These are phyloP conservation scores for Besnoitia besnoiti DNA, from an alignment of 169 alveolate genomes.

Conservation along the genomic window DNA sequence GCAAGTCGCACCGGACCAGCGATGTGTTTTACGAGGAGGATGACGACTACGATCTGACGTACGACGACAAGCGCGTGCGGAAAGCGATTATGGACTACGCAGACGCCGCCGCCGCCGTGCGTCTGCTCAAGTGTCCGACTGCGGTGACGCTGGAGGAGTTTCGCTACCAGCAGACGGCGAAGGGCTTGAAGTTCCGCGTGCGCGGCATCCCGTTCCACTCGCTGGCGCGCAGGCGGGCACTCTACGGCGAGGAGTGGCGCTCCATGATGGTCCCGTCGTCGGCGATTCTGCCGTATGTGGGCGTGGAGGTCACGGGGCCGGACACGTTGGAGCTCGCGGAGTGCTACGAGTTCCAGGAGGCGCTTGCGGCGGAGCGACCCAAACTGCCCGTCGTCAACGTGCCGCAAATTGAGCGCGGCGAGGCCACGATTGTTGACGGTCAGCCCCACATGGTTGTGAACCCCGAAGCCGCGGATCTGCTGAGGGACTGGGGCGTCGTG, in stretches of 20 bases:
- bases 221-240: constrained; percentile 42
- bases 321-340: constrained; percentile 47
- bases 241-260: constrained; percentile 56
- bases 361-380: background rate
- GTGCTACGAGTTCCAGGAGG: constrained; percentile 41
- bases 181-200: background rate
- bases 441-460: constrained; percentile 52
- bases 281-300: constrained; percentile 58
- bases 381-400: constrained; percentile 49
- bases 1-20: background rate
- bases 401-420: constrained; percentile 55
- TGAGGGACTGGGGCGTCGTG: constrained; percentile 40
- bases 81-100: background rate
- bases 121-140: background rate
- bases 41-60: background rate
- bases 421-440: background rate
- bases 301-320: constrained; percentile 46
- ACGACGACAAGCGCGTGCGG: background rate
- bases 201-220: constrained; percentile 14
- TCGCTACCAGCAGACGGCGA: background rate
- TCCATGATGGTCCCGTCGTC: constrained; percentile 45
- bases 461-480: constrained; percentile 46
- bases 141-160: constrained; percentile 3
- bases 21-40: background rate
- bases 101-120: background rate